A percentile compares a stretch with the other conserved stretches of the same genome.
Evolutionary conservation across 2,329 filamentous ascomycete genomes (phyloP).

Genomic region (Paecilomyces sp.): DNA sequence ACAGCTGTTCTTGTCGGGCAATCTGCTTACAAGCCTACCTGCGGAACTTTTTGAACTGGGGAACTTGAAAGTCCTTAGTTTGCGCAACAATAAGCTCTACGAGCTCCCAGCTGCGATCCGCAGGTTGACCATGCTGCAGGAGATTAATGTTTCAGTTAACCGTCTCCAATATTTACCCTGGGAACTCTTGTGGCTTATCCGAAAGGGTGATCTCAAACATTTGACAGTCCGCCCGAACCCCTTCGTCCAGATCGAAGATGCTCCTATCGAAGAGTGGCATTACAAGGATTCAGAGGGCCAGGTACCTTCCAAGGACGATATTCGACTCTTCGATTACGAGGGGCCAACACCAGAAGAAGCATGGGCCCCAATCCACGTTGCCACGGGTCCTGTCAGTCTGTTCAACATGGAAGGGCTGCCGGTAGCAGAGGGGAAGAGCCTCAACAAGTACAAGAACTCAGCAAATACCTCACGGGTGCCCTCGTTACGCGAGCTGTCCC

Average conservation of each 20-base stretch:
- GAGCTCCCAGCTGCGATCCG: slow-evolving; percentile 35
- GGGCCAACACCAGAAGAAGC: slow-evolving; percentile 19
- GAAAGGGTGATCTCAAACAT: slow-evolving; percentile 29
- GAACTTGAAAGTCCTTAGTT: slow-evolving; percentile 35
- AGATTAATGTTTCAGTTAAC: slow-evolving; percentile 41
- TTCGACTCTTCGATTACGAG: slow-evolving; percentile 17
- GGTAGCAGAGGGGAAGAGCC: slow-evolving; percentile 5
- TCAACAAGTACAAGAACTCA: slow-evolving; percentile 1
- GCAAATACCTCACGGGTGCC: slow-evolving; percentile 19
- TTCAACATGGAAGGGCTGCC: slow-evolving; percentile 29
- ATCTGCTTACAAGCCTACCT: slow-evolving; percentile 29
- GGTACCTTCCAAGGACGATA: not conserved
- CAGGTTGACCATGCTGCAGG: slow-evolving; percentile 33
- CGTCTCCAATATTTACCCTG: slow-evolving; percentile 36
- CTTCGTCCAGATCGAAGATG: slow-evolving; percentile 24
- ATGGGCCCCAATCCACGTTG: slow-evolving; percentile 30
- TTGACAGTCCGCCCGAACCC: slow-evolving; percentile 35
- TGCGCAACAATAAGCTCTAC: slow-evolving; percentile 39
- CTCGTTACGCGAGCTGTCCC: slow-evolving; percentile 36
- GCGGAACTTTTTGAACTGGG: slow-evolving; percentile 36
- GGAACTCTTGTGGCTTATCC: slow-evolving; percentile 36
- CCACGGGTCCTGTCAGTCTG: slow-evolving; percentile 22
- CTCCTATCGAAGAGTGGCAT: slow-evolving; percentile 26
- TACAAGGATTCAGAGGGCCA: slow-evolving; percentile 8
- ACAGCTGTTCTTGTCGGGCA: slow-evolving; percentile 37